These are phyloP conservation scores for Parascedosporium putredinis DNA, from an alignment of 2,329 filamentous ascomycete genomes.

Conservation along the genomic window DNA sequence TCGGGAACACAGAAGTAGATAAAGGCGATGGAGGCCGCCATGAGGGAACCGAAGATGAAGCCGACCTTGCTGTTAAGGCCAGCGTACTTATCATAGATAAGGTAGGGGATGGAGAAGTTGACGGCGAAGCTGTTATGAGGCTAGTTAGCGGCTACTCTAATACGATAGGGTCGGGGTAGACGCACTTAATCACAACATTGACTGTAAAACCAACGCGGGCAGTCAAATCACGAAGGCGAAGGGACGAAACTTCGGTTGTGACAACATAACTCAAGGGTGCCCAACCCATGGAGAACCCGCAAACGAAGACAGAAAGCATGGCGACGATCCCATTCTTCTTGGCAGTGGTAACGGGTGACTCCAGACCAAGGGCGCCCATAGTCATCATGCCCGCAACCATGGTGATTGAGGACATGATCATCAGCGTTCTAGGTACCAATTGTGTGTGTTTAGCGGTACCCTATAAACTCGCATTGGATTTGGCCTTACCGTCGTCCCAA, in stretches of 20 bases:
- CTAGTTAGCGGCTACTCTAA: conserved; percentile 13
- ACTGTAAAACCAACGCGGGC: conserved; percentile 8
- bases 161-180: neutral
- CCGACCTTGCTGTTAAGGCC: conserved; percentile 24
- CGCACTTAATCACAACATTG: conserved; percentile 9
- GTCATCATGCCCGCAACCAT: neutral
- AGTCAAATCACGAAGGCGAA: conserved; percentile 6
- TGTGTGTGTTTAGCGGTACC: neutral
- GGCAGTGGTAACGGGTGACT: neutral
- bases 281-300: conserved; percentile 9
- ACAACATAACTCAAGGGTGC: conserved; percentile 10
- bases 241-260: conserved; percentile 14
- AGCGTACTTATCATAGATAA: conserved; percentile 25
- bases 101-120: conserved; percentile 25
- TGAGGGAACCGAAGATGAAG: conserved; percentile 27
- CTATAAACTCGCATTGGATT: conserved; percentile 4
- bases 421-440: neutral
- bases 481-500: conserved; percentile 11
- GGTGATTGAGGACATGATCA: neutral
- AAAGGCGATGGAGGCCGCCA: conserved; percentile 27
- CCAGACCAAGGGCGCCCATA: conserved; percentile 8
- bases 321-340: conserved; percentile 8
- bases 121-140: conserved; percentile 21
- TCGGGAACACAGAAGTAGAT: conserved; percentile 33
- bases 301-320: conserved; percentile 9